Conservation (phyloP, 2,329 filamentous ascomycete genomes). For the Thermochaetoides dissita region DNA sequence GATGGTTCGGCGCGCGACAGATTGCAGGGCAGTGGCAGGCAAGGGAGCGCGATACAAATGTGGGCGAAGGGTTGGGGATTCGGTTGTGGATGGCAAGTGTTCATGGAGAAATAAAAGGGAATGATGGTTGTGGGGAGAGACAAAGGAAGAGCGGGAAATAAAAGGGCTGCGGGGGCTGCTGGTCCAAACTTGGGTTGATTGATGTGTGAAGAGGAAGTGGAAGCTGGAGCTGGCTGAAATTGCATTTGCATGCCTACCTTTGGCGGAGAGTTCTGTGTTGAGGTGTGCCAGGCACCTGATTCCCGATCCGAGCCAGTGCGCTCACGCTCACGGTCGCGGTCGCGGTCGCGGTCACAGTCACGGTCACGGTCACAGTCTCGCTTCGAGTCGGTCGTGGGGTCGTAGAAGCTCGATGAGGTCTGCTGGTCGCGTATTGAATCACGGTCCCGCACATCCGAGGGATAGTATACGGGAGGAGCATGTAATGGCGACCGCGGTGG, state of each 20-base stretch:
- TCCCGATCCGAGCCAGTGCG: constrained; percentile 27
- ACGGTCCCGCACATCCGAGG: constrained; percentile 18
- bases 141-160: constrained; percentile 1
- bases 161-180: constrained; percentile 2
- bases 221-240: constrained; percentile 7
- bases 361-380: constrained; percentile 18
- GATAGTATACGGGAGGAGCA: constrained; percentile 29
- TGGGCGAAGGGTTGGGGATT: too few species aligned
- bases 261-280: constrained; percentile 28
- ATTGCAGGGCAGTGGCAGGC: too few species aligned
- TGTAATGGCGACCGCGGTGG: constrained; percentile 30
- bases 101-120: background rate
- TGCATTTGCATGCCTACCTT: constrained; percentile 28
- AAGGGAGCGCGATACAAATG: too few species aligned
- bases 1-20: too few species aligned
- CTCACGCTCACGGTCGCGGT: too few species aligned
- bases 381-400: constrained; percentile 37
- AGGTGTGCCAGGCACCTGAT: constrained; percentile 30
- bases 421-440: constrained; percentile 24
- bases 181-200: constrained; percentile 9
- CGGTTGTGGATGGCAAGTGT: too few species aligned
- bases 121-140: constrained; percentile 4
- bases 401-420: constrained; percentile 32
- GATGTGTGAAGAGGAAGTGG: constrained; percentile 9
- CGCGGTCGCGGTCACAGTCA: too few species aligned